A percentile compares a stretch with the other conserved stretches of the same genome.
phyloP scores from a whole-genome alignment of 2,329 filamentous ascomycete genomes.

The Penicillium sp. region DNA sequence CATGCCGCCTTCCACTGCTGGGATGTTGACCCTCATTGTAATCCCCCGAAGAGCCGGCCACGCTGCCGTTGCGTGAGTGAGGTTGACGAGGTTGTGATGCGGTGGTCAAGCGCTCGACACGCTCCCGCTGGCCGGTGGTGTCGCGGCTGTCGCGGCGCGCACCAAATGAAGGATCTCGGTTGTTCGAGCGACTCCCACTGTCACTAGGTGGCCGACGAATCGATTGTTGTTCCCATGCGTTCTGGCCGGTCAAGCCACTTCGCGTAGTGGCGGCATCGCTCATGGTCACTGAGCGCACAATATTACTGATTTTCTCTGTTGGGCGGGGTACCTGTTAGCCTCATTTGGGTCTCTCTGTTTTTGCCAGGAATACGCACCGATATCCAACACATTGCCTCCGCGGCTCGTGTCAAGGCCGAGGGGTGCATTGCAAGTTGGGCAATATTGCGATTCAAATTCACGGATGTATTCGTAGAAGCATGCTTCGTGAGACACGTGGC shows the following conservation, averaged over 20 bases:
- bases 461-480: conserved; percentile 99
- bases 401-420: conserved; percentile 89
- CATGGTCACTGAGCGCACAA: conserved; percentile 78
- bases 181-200: conserved; percentile 25
- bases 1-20: conserved; percentile 71
- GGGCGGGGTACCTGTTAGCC: neutral
- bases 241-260: conserved; percentile 58
- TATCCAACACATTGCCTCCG: conserved; percentile 87
- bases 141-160: conserved; percentile 44
- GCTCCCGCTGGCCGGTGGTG: conserved; percentile 42
- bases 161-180: conserved; percentile 21
- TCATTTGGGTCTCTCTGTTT: neutral
- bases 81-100: conserved; percentile 38
- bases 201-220: conserved; percentile 36
- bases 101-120: conserved; percentile 48
- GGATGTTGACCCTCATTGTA: conserved; percentile 75
- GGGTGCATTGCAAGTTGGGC: conserved; percentile 89
- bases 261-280: conserved; percentile 59
- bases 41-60: conserved; percentile 71
- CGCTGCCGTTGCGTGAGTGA: conserved; percentile 78
- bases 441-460: conserved; percentile 90
- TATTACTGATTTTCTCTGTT: conserved; percentile 89
- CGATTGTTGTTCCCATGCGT: conserved; percentile 57
- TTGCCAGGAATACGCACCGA: conserved; percentile 60
- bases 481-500: conserved; percentile 96